Conservation (phyloP, 148 eudicot genomes). For the Pharnaceum exiguum region DNA sequence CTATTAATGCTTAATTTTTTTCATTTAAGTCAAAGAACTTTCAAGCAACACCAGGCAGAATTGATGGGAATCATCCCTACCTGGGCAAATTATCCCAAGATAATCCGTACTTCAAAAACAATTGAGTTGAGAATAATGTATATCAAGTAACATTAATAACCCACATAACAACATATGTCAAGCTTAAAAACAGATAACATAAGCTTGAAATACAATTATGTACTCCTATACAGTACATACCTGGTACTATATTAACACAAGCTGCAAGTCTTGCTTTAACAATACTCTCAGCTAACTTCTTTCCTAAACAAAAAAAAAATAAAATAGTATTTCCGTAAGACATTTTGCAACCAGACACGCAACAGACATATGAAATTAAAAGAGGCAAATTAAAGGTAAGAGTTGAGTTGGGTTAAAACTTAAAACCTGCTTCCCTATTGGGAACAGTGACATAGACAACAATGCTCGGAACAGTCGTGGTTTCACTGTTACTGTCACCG, state of each 20-base stretch:
- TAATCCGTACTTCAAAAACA: no score
- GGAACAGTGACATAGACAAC: conserved; percentile 95
- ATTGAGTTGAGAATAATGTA: no score
- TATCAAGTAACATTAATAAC: not conserved
- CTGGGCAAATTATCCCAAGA: no score
- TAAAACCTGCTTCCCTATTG: conserved; percentile 81
- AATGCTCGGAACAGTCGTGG: conserved; percentile 76
- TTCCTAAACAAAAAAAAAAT: conserved; percentile 30
- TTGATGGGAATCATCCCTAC: no score
- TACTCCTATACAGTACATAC: conserved; percentile 33
- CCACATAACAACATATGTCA: not conserved
- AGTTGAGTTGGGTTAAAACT: not conserved
- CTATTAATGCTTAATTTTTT: no score
- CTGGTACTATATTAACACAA: conserved; percentile 96
- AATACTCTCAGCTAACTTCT: conserved; percentile 83
- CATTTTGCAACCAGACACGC: not conserved
- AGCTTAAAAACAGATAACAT: not conserved
- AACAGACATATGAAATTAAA: not conserved
- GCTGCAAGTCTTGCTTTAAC: conserved; percentile 95
- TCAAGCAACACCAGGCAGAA: no score
- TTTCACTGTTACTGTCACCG: no score
- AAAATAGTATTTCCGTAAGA: no score
- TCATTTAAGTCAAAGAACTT: no score
- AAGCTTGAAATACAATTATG: not conserved
- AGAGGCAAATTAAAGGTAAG: not conserved